phyloP scores from a whole-genome alignment of 1,139 yeast species.

The Yamadazyma aaseri region DNA sequence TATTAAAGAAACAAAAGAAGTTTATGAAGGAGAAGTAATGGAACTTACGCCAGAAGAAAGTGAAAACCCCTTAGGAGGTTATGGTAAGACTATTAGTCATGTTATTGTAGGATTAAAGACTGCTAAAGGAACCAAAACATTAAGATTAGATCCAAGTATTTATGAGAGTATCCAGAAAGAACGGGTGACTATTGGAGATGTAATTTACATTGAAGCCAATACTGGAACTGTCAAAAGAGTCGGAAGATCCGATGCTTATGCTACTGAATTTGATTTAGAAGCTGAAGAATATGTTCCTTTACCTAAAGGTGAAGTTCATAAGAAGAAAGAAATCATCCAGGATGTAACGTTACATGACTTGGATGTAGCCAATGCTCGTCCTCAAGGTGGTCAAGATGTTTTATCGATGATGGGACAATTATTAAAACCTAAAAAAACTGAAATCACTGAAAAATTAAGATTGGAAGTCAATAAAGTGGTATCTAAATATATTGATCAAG shows the following conservation, averaged over 20 bases:
- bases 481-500: conserved; percentile 94
- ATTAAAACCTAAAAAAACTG: conserved; percentile 96
- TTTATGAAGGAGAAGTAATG: conserved; percentile 97
- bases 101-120: conserved; percentile 93
- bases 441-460: conserved; percentile 93
- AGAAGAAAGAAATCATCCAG: conserved; percentile 96
- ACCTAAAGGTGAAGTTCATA: conserved; percentile 98
- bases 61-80: conserved; percentile 95
- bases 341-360: conserved; percentile 95
- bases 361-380: conserved; percentile 94
- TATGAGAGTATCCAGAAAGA: conserved; percentile 97
- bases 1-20: conserved; percentile 96
- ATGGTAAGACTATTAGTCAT: conserved; percentile 93
- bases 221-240: conserved; percentile 98
- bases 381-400: conserved; percentile 99
- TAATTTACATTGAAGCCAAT: conserved; percentile 93
- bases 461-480: conserved; percentile 94
- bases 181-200: conserved; percentile 92
- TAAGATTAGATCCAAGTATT: conserved; percentile 91
- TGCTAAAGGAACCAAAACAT: conserved; percentile 91
- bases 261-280: conserved; percentile 96
- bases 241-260: conserved; percentile 97
- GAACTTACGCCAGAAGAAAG: conserved; percentile 97
- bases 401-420: conserved; percentile 98
- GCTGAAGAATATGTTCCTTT: conserved; percentile 98